Evolutionary conservation across 768 basidiomycete genomes (phyloP).

Genomic region (Naganishia vishniacii): DNA sequence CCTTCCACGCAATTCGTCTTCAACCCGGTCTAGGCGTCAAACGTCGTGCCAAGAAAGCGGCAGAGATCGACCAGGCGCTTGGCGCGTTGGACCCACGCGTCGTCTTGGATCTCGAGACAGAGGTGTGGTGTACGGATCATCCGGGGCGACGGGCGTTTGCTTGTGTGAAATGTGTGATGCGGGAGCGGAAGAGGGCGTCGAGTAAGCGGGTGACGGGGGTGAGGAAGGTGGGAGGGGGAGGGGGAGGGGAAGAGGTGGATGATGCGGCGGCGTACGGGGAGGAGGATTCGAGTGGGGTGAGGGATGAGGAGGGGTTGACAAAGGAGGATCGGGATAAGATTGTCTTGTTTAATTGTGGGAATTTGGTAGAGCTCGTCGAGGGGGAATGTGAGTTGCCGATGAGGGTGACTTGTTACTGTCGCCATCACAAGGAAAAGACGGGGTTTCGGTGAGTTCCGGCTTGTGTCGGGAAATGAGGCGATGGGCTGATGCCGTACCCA

Average conservation of each 20-base stretch:
- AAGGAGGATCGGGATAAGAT: conserved; percentile 55
- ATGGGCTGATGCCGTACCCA: conserved; percentile 37
- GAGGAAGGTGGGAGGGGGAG: conserved; percentile 7
- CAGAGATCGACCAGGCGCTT: conserved; percentile 7
- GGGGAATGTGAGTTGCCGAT: conserved; percentile 86
- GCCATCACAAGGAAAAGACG: conserved; percentile 93
- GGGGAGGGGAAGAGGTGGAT: conserved; percentile 9
- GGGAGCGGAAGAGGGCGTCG: conserved; percentile 31
- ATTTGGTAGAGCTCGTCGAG: conserved; percentile 77
- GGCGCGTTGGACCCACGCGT: not conserved
- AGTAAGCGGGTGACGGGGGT: not conserved
- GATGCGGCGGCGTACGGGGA: not conserved
- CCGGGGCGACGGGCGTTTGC: conserved; percentile 39
- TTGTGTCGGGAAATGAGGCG: not conserved
- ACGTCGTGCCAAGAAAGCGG: conserved; percentile 14
- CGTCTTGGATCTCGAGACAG: conserved; percentile 38
- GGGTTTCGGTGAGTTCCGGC: conserved; percentile 60
- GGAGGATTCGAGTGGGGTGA: not conserved
- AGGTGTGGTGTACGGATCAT: conserved; percentile 43
- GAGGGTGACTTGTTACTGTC: conserved; percentile 94
- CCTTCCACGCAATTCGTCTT: conserved; percentile 21
- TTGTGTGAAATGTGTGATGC: conserved; percentile 39
- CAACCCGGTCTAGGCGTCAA: conserved; percentile 23
- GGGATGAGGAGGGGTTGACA: conserved; percentile 22
- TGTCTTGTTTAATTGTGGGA: conserved; percentile 91